phyloP scores from a whole-genome alignment of 1,139 yeast species.

The Candida smagusa region DNA sequence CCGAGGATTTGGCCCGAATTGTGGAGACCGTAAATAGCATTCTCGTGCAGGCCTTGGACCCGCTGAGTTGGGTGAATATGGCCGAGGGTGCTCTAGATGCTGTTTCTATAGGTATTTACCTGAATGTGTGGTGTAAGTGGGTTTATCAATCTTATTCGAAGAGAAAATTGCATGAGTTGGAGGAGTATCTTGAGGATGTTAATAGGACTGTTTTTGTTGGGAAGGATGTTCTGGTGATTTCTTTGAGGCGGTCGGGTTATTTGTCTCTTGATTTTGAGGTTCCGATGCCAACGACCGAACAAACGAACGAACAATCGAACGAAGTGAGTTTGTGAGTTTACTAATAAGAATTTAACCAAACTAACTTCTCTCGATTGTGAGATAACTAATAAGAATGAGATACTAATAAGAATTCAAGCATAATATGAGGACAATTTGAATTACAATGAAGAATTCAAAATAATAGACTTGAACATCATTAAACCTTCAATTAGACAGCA shows the following conservation, averaged over 20 bases:
- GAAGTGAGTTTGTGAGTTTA: no score
- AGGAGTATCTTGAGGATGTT: constrained; percentile 26
- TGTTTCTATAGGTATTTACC: constrained; percentile 38
- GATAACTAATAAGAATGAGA: no score
- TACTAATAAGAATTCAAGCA: no score
- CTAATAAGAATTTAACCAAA: no score
- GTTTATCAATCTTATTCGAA: constrained; percentile 22
- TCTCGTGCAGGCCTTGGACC: constrained; percentile 40
- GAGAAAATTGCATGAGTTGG: constrained; percentile 36
- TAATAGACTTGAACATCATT: no score
- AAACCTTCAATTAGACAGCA: no score
- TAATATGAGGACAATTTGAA: no score
- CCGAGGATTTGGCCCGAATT: constrained; percentile 37
- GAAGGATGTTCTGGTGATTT: constrained; percentile 40
- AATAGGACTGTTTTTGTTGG: constrained; percentile 28
- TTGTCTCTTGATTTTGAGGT: constrained; percentile 59
- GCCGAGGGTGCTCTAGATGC: constrained; percentile 44
- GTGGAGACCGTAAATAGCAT: constrained; percentile 43
- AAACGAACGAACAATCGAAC: no score
- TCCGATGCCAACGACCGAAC: constrained; percentile 32
- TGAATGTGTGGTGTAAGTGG: constrained; percentile 18
- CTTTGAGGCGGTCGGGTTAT: constrained; percentile 58
- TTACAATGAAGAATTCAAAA: no score
- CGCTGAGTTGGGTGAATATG: constrained; percentile 32
- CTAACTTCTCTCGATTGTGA: no score